Percentiles rank a stretch among this genome's conserved stretches.
These are phyloP conservation scores for Cucumis hystrix DNA, from an alignment of 306 rosid species.

Conservation along the genomic window DNA sequence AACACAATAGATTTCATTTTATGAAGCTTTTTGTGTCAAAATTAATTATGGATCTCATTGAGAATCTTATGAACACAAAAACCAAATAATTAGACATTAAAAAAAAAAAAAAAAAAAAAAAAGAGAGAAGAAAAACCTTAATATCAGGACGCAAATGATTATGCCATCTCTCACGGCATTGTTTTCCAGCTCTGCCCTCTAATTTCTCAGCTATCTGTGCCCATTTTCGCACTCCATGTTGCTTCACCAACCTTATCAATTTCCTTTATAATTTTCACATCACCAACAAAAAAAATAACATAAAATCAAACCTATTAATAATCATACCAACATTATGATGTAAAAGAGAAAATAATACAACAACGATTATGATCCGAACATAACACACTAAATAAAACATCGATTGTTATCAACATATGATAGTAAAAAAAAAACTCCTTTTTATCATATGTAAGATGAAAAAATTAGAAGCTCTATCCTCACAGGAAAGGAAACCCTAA, in stretches of 20 bases:
- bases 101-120: neutral
- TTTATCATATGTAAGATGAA: too few relatives aligned
- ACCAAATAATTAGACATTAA: neutral
- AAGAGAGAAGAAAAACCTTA: slow-evolving; percentile 32
- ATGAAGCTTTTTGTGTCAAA: neutral
- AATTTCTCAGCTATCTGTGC: slow-evolving; percentile 68
- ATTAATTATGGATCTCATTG: neutral
- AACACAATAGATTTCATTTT: neutral
- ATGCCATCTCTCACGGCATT: slow-evolving; percentile 94
- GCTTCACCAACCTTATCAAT: slow-evolving; percentile 56
- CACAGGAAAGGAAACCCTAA: too few relatives aligned
- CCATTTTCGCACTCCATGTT: slow-evolving; percentile 74
- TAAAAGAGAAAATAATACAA: too few relatives aligned
- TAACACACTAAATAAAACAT: too few relatives aligned
- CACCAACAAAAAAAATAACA: neutral
- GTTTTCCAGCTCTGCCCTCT: slow-evolving; percentile 80
- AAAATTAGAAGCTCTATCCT: too few relatives aligned
- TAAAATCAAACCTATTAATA: neutral
- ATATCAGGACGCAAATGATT: slow-evolving; percentile 93
- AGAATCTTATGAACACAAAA: neutral
- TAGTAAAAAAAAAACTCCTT: too few relatives aligned
- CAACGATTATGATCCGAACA: too few relatives aligned
- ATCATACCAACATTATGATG: neutral
- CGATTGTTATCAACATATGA: too few relatives aligned
- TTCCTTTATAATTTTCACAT: slow-evolving; percentile 22